Conservation (phyloP, 768 basidiomycete genomes). For the Termitomyces sp. region DNA sequence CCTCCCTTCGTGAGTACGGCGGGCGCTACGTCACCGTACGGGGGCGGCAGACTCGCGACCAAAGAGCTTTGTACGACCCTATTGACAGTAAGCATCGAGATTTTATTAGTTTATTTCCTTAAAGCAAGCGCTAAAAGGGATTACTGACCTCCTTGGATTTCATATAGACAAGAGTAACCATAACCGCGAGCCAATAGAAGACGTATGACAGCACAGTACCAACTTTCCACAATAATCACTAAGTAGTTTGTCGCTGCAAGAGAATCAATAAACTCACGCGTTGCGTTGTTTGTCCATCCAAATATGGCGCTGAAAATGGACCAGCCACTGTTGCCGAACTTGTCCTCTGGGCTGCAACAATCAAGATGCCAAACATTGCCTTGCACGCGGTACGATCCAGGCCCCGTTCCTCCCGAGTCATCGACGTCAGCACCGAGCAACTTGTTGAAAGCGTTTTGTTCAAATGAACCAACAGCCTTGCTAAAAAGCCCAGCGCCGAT, state of each 20-base stretch:
- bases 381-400: conserved; percentile 76
- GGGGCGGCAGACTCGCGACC: conserved; percentile 52
- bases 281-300: conserved; percentile 85
- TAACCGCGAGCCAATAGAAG: conserved; percentile 88
- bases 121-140: background rate
- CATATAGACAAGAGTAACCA: conserved; percentile 57
- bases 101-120: background rate
- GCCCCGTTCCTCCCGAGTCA: conserved; percentile 64
- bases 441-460: conserved; percentile 59
- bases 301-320: conserved; percentile 79
- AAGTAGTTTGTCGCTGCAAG: background rate
- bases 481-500: conserved; percentile 94
- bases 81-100: background rate
- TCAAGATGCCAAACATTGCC: conserved; percentile 87
- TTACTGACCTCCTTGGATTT: conserved; percentile 53
- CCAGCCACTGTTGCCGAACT: conserved; percentile 55
- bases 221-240: conserved; percentile 25
- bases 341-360: conserved; percentile 68
- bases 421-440: conserved; percentile 73
- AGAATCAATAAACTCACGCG: conserved; percentile 33
- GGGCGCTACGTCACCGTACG: conserved; percentile 22
- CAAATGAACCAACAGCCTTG: conserved; percentile 67
- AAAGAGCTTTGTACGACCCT: conserved; percentile 63
- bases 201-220: conserved; percentile 82
- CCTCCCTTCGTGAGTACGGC: conserved; percentile 9